Conservation (phyloP, 305 asterid genomes). For the Ruellia speciosa region DNA sequence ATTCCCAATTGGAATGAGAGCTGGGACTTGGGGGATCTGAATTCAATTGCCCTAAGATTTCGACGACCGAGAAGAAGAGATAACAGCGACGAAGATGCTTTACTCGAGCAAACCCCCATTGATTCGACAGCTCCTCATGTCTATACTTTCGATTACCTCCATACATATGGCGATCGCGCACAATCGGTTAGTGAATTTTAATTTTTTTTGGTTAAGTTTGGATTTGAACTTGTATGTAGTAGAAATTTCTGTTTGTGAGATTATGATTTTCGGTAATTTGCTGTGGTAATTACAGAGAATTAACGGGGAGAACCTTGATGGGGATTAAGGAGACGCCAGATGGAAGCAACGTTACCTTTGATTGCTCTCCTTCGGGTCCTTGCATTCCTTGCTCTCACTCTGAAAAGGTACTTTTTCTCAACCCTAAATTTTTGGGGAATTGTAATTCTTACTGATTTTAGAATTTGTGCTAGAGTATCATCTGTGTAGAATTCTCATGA, state of each 20-base stretch:
- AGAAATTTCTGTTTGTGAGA: conserved; percentile 10
- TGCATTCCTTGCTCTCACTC: conserved; percentile 79
- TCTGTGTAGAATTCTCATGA: conserved; percentile 3
- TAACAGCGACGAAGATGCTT: conserved; percentile 32
- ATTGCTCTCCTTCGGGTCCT: conserved; percentile 94
- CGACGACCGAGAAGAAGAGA: conserved; percentile 18
- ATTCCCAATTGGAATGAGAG: conserved; percentile 6
- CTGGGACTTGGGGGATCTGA: conserved; percentile 23
- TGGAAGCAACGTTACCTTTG: conserved; percentile 76
- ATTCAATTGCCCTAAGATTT: conserved; percentile 17
- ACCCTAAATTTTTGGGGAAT: background rate
- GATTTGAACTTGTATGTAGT: conserved; percentile 3
- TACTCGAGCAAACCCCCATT: conserved; percentile 22
- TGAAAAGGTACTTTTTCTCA: conserved; percentile 56
- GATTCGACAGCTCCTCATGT: conserved; percentile 20
- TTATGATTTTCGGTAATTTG: conserved; percentile 11
- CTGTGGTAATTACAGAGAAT: conserved; percentile 23
- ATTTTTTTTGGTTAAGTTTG: background rate
- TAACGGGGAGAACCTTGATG: conserved; percentile 43
- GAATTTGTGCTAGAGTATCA: conserved; percentile 7
- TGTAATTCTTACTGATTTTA: background rate
- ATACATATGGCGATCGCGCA: conserved; percentile 22
- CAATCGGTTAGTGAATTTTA: conserved; percentile 26
- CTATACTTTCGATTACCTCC: conserved; percentile 16
- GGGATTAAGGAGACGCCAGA: conserved; percentile 67